Evolutionary conservation across 2,329 filamentous ascomycete species (phyloP).

Genomic region (Penicillium sp.): DNA sequence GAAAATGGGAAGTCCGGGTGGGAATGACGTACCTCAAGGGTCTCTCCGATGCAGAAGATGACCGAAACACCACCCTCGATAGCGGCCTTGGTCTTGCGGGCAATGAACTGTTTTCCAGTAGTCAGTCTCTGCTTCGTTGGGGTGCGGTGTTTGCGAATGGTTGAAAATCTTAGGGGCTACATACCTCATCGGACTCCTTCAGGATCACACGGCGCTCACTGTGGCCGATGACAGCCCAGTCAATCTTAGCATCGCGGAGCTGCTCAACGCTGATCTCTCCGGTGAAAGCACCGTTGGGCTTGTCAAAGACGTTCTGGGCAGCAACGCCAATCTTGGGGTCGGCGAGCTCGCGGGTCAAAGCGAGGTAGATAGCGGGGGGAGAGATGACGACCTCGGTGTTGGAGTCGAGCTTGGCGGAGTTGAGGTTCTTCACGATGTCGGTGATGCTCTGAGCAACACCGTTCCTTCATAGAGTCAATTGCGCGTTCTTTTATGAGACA

Average conservation of each 20-base stretch:
- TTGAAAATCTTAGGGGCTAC: slow-evolving; percentile 12
- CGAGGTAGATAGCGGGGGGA: slow-evolving; percentile 86
- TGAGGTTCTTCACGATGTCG: slow-evolving; percentile 85
- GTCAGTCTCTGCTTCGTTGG: neutral
- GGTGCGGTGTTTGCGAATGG: neutral
- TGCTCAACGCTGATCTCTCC: slow-evolving; percentile 93
- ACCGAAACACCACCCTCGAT: slow-evolving; percentile 82
- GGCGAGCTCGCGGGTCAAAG: slow-evolving; percentile 76
- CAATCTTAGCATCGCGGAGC: slow-evolving; percentile 82
- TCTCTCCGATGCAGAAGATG: slow-evolving; percentile 97
- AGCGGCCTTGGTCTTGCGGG: slow-evolving; percentile 91
- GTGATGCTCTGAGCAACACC: slow-evolving; percentile 86
- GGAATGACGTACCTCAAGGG: slow-evolving; percentile 61
- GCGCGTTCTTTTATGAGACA: slow-evolving; percentile 4
- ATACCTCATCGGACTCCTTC: slow-evolving; percentile 72
- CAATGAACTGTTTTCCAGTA: slow-evolving; percentile 59
- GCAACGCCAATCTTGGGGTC: slow-evolving; percentile 77
- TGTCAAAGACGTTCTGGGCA: slow-evolving; percentile 96
- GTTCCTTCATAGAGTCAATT: slow-evolving; percentile 65
- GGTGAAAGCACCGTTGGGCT: slow-evolving; percentile 94
- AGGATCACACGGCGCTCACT: slow-evolving; percentile 91
- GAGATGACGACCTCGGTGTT: slow-evolving; percentile 86
- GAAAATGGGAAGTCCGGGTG: slow-evolving; percentile 19
- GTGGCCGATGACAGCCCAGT: slow-evolving; percentile 91
- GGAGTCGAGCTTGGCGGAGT: slow-evolving; percentile 68